These are phyloP conservation scores for Pseudogymnoascus sp. DNA, from an alignment of 2,329 filamentous ascomycete genomes.

Conservation along the genomic window DNA sequence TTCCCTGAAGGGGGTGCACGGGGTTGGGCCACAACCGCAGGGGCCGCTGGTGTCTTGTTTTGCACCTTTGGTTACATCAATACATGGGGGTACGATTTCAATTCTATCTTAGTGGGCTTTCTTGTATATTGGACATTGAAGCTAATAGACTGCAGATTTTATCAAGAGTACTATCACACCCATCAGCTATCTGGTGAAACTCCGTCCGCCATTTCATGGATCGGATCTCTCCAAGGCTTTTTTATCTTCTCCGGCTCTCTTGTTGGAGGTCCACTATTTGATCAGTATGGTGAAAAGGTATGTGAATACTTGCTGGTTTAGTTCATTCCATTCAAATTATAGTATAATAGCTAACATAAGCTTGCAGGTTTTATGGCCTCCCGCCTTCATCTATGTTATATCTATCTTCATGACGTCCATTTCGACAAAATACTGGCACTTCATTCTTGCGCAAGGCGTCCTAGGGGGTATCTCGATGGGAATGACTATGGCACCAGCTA, in stretches of 20 bases:
- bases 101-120: not conserved
- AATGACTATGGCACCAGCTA: constrained; percentile 37
- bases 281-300: constrained; percentile 50
- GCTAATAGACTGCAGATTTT: constrained; percentile 34
- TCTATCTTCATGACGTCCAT: constrained; percentile 56
- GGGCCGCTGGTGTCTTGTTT: constrained; percentile 35
- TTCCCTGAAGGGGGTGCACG: constrained; percentile 50
- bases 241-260: constrained; percentile 43
- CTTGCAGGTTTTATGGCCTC: constrained; percentile 38
- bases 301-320: not conserved
- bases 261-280: constrained; percentile 50
- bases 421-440: constrained; percentile 46
- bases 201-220: constrained; percentile 49
- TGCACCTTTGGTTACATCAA: constrained; percentile 42
- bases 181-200: constrained; percentile 40
- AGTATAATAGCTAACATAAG: not conserved
- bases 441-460: constrained; percentile 41
- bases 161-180: constrained; percentile 49
- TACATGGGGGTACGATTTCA: constrained; percentile 33
- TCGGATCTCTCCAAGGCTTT: constrained; percentile 47
- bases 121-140: not conserved
- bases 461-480: constrained; percentile 37
- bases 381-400: constrained; percentile 48
- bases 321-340: not conserved
- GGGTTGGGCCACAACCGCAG: constrained; percentile 46